Conservation (phyloP, 306 rosid genomes). For the Acacia confusa region DNA sequence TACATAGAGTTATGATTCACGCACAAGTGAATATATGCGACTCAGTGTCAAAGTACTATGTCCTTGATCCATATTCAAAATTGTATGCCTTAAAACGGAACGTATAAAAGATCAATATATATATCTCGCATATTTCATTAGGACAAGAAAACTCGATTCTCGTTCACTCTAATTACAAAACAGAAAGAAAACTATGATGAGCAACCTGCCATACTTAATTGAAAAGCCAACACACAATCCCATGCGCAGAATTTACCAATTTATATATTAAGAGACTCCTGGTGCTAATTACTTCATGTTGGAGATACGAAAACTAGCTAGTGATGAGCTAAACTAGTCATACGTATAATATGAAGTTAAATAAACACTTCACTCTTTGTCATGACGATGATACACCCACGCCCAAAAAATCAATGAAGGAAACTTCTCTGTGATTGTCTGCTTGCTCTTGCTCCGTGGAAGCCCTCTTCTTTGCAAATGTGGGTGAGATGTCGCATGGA, state of each 20-base stretch:
- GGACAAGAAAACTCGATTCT: conserved; percentile 16
- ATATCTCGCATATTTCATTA: neutral
- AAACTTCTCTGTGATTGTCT: conserved; percentile 49
- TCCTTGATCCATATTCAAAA: conserved; percentile 34
- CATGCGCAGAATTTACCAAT: neutral
- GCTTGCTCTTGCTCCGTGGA: conserved; percentile 43
- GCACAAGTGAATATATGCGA: conserved; percentile 18
- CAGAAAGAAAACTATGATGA: conserved; percentile 20
- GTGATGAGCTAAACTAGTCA: conserved; percentile 26
- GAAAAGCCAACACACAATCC: conserved; percentile 27
- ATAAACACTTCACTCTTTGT: conserved; percentile 27
- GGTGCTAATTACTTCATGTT: conserved; percentile 16
- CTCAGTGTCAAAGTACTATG: conserved; percentile 10
- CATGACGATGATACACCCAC: conserved; percentile 70
- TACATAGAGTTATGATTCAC: conserved; percentile 28
- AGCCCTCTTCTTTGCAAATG: conserved; percentile 34
- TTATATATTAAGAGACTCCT: neutral
- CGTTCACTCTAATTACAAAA: conserved; percentile 29
- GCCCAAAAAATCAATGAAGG: conserved; percentile 91
- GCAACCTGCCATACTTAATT: conserved; percentile 7
- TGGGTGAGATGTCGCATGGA: conserved; percentile 33
- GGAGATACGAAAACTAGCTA: conserved; percentile 27
- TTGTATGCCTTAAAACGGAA: conserved; percentile 10
- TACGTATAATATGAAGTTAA: conserved; percentile 29
- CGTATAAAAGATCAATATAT: neutral